Evolutionary conservation across 805 yeast genomes (phyloP), one percentile per base, ranked within the genome.

Genomic region (Scheffersomyces amazonensis): DNA sequence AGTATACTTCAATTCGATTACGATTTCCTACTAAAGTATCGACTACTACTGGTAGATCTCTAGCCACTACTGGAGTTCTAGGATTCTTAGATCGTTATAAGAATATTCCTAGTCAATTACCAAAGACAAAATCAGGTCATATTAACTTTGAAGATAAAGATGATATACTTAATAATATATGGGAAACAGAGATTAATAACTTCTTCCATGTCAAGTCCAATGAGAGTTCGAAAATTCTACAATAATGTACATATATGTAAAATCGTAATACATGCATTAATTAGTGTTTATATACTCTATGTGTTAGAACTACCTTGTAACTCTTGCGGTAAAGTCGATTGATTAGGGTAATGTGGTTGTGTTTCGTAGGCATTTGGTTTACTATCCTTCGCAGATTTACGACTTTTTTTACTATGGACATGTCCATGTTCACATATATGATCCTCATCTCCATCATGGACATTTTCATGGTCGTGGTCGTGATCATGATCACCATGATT

Each of bases 341-440:
- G 28, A 33, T 56, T 56, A 13, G 46, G 62, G 50, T 80, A 81
- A 48, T 70, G 76, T 1, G 96, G 96, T 58, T 88, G 96, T 22
- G 77, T 64, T 57, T 90, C 98, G 53, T 90, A 90, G 0, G 96
- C 96, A 61, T 90, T 87, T 18, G 85, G 95, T 48, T 27, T 27
- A 6, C n/a, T 7, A 10, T 9, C 12, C 6, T 27, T 27, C 17
- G 17, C 15, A 13, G 9, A 7, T 34, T 50, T 58, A 41, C 41
- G 52, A 43, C 53, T 61, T 42, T 62, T 59, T 19, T 44, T 37
- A 32, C 33, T 36, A 29, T 28, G 22, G 25, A 43, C 42, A 23
- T 33, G 35, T 22, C 34, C 28, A 25, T 48, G 49, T 8, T 40
- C 50, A 56, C 43, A 56, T 45, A 27, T 50, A 51, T 34, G 44